A percentile compares a stretch with the other conserved stretches of the same genome.
phyloP scores from a whole-genome alignment of 352 stramenopile genomes.

The Globisporangium canariense region DNA sequence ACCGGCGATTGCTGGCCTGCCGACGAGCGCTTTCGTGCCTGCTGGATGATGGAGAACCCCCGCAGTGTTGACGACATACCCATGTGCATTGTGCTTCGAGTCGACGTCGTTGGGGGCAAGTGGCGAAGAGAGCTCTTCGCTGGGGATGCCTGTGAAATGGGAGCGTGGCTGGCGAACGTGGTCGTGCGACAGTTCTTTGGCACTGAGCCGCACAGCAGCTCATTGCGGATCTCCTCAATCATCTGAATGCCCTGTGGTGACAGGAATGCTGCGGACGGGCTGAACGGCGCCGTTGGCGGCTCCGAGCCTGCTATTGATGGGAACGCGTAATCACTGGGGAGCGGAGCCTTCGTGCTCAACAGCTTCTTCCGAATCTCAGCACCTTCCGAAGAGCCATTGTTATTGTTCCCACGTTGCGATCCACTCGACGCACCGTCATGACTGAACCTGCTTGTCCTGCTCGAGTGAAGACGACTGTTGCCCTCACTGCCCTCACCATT shows the following conservation, averaged over 20 bases:
- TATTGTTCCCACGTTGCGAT: neutral
- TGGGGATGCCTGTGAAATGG: neutral
- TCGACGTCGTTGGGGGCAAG: slow-evolving; percentile 8
- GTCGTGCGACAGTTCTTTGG: slow-evolving; percentile 19
- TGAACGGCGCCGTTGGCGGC: neutral
- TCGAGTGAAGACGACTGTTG: slow-evolving; percentile 7
- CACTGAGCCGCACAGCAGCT: slow-evolving; percentile 29
- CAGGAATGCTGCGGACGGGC: slow-evolving; percentile 8
- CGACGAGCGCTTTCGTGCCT: slow-evolving; percentile 14
- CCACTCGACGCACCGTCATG: neutral
- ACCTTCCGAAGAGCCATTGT: slow-evolving; percentile 15
- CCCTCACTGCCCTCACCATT: slow-evolving; percentile 10
- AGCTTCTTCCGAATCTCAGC: slow-evolving; percentile 31
- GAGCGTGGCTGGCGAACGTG: slow-evolving; percentile 12
- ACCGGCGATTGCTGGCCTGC: slow-evolving; percentile 10
- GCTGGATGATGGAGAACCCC: slow-evolving; percentile 29
- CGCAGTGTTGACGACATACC: slow-evolving; percentile 24
- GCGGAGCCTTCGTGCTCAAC: slow-evolving; percentile 27
- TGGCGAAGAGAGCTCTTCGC: neutral
- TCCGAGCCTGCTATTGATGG: neutral
- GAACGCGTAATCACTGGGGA: neutral
- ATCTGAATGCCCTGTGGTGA: slow-evolving; percentile 41
- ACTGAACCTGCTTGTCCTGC: slow-evolving; percentile 7
- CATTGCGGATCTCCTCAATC: slow-evolving; percentile 41
- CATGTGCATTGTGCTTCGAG: slow-evolving; percentile 7